phyloP scores from a whole-genome alignment of 2,329 filamentous ascomycete species.

The Cercospora beticola region DNA sequence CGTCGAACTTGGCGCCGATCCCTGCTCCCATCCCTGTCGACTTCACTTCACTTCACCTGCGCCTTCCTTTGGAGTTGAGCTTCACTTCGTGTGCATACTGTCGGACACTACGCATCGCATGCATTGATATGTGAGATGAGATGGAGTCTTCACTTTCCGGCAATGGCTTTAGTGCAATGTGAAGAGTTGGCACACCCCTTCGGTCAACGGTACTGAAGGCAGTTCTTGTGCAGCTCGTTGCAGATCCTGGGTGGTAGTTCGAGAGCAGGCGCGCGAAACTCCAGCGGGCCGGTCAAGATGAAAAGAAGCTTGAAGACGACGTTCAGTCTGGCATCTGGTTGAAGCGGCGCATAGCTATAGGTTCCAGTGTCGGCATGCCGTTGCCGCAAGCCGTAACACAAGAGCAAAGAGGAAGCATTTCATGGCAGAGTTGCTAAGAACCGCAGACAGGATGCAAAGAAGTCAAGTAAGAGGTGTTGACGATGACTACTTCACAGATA shows the following conservation, averaged over 20 bases:
- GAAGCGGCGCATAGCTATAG: background rate
- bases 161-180: background rate
- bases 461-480: background rate
- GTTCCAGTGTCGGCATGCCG: background rate
- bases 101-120: background rate
- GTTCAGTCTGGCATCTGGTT: background rate
- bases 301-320: background rate
- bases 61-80: background rate
- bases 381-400: background rate
- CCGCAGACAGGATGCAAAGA: background rate
- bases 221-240: background rate
- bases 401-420: background rate
- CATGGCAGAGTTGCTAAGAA: background rate
- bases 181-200: background rate
- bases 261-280: too few relatives aligned
- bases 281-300: background rate
- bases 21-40: background rate
- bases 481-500: background rate
- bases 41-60: constrained; percentile 2
- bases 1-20: background rate
- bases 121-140: background rate
- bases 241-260: too few relatives aligned
- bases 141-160: background rate
- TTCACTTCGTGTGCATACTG: background rate
- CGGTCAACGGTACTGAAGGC: background rate